Evolutionary conservation across 441 rosid genomes (phyloP).

Genomic region (Jatropha multifida): DNA sequence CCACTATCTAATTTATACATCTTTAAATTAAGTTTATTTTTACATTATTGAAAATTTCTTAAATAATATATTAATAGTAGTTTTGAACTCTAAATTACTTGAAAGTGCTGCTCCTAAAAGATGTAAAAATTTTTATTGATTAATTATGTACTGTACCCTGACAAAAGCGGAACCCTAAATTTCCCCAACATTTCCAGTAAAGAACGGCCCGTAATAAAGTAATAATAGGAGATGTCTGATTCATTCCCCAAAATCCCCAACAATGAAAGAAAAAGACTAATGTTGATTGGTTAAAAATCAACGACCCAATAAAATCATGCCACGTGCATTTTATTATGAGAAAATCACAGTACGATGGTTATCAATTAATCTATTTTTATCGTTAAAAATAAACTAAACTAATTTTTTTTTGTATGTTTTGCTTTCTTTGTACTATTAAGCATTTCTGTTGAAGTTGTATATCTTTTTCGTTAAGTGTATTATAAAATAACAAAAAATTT

Average conservation of each 20-base stretch:
- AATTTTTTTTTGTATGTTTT: background rate
- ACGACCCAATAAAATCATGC: background rate
- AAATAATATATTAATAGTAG: no score
- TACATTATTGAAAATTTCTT: no score
- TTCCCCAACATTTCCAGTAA: background rate
- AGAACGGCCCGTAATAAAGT: background rate
- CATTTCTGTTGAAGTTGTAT: no score
- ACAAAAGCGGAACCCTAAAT: background rate
- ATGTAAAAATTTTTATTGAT: background rate
- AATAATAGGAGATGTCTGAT: background rate
- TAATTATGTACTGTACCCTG: background rate
- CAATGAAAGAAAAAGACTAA: background rate
- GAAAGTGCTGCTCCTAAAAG: background rate
- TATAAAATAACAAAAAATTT: no score
- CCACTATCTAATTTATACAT: no score
- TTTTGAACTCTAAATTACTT: background rate
- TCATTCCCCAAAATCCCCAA: slow-evolving; percentile 12
- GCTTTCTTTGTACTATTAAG: no score
- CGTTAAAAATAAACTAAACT: no score
- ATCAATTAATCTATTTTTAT: no score
- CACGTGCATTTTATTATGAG: background rate
- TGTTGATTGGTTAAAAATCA: background rate
- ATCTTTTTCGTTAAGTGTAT: no score
- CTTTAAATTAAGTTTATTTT: no score
- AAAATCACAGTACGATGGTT: background rate